Evolutionary conservation across 73 alveolate species (phyloP).

Genomic region (Paramecium sexaurelia): DNA sequence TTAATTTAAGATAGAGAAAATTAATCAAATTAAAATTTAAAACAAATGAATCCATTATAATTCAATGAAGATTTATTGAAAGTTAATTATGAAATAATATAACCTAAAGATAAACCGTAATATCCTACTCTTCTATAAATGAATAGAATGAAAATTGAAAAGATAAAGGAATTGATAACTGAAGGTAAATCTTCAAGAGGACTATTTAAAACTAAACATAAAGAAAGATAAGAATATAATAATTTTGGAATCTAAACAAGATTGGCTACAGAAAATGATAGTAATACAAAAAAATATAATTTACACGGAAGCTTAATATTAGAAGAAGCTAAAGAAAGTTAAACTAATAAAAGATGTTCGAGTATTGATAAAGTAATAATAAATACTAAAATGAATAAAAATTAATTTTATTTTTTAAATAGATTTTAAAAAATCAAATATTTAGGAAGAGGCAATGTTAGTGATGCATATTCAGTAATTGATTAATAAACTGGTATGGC

Average conservation of each 20-base stretch:
- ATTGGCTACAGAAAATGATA: neutral
- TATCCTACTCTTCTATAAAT: neutral
- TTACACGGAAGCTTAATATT: neutral
- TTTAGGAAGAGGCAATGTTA: neutral
- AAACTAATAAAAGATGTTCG: neutral
- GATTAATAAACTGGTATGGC: neutral
- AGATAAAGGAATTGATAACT: neutral
- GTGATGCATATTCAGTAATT: neutral
- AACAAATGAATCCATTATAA: neutral
- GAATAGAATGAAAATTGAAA: slow-evolving; percentile 15
- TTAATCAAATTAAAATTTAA: neutral
- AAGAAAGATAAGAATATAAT: neutral
- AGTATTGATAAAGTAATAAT: neutral
- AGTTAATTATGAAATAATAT: neutral
- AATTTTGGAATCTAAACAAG: neutral
- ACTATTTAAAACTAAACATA: neutral
- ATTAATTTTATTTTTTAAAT: neutral
- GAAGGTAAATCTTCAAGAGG: neutral
- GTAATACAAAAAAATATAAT: neutral
- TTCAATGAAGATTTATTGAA: neutral
- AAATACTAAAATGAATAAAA: neutral
- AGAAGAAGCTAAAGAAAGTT: neutral
- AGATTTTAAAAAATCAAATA: neutral
- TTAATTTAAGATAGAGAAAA: neutral
- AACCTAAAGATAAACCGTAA: neutral